Conservation (phyloP, 2,329 filamentous ascomycete species). For the Stagonosporopsis rhizophila region DNA sequence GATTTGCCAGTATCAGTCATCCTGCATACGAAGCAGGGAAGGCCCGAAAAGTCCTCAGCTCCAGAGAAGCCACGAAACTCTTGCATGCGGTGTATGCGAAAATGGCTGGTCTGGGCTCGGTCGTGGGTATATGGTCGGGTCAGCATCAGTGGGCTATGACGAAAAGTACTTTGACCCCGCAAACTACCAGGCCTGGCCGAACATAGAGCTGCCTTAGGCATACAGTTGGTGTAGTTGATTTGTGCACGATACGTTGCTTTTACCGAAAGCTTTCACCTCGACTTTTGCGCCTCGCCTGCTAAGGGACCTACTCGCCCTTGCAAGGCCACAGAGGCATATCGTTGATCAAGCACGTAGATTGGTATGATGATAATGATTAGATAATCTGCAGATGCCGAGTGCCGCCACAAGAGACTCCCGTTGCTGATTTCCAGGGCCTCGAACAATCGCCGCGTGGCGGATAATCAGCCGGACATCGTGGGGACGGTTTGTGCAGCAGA, state of each 20-base stretch:
- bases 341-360: not conserved
- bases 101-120: constrained; percentile 8
- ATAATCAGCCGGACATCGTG: constrained; percentile 12
- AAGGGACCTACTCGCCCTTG: not conserved
- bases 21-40: constrained; percentile 21
- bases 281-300: not conserved
- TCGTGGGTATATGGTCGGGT: not conserved
- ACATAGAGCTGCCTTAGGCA: not conserved
- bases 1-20: constrained; percentile 21
- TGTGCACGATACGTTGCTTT: not conserved
- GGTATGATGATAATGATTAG: not conserved
- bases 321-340: not conserved
- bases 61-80: constrained; percentile 3
- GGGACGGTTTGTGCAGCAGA: not conserved
- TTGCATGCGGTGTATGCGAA: constrained; percentile 9
- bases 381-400: not conserved
- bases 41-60: constrained; percentile 21
- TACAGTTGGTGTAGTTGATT: not conserved
- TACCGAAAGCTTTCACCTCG: constrained; percentile 1
- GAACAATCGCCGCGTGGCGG: not conserved
- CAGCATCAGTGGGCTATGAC: not conserved
- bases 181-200: not conserved
- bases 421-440: not conserved
- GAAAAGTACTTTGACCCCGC: constrained; percentile 3
- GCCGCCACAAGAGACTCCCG: not conserved